Evolutionary conservation across 1,284 basidiomycete species (phyloP).

Genomic region (Tetrapyrgos nigripes): DNA sequence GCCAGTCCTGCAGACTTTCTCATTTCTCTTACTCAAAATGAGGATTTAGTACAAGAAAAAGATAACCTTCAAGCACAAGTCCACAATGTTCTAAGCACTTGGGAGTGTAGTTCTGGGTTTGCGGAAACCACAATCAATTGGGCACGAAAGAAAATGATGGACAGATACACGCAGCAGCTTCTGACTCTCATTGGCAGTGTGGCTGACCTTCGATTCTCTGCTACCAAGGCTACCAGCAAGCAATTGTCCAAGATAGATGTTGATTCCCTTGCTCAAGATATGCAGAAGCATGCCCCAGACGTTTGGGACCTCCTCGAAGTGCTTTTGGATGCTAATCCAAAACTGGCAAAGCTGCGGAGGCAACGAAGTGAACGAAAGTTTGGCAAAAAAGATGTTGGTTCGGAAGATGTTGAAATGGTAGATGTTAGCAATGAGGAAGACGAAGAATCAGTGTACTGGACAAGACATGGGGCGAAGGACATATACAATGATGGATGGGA

Average conservation of each 20-base stretch:
- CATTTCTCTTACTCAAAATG: not conserved
- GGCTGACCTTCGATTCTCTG: not conserved
- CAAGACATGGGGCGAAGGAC: not conserved
- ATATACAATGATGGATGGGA: not conserved
- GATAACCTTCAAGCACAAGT: not conserved
- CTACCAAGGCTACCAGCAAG: not conserved
- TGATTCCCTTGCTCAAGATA: constrained; percentile 8
- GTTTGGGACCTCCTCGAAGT: constrained; percentile 14
- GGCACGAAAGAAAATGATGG: not conserved
- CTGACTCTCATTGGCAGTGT: not conserved
- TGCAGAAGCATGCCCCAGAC: constrained; percentile 13
- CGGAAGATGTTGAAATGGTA: not conserved
- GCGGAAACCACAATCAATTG: not conserved
- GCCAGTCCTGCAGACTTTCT: not conserved
- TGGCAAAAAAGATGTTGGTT: not conserved
- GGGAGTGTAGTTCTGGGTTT: too few species aligned
- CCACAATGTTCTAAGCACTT: not conserved
- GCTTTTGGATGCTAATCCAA: constrained; percentile 1
- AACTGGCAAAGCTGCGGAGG: not conserved
- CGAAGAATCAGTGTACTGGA: not conserved
- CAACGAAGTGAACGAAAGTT: not conserved
- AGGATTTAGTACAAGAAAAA: not conserved
- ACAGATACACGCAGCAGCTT: not conserved
- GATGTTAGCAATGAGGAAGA: not conserved
- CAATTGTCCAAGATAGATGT: constrained; percentile 18